Evolutionary conservation across 164 flowering plant genomes (phyloP).

Genomic region (Tetrastigma voinierianum): DNA sequence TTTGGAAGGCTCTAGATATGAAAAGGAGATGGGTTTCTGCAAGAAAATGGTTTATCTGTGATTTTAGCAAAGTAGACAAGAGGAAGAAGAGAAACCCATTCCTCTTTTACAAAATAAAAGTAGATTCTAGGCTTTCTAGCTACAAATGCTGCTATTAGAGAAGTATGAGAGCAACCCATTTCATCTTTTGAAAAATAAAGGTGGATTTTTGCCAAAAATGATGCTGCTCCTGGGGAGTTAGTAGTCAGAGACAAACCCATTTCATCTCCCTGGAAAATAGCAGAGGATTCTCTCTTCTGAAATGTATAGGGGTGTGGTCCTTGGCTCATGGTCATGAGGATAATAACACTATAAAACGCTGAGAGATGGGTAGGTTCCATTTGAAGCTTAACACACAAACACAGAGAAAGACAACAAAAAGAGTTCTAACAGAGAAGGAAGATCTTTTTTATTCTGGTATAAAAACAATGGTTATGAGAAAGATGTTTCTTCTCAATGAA

Average conservation of each 20-base stretch:
- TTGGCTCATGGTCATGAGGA: no score
- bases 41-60: slow-evolving; percentile 1
- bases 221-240: neutral
- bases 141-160: slow-evolving; percentile 3
- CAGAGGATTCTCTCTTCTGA: neutral
- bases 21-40: neutral
- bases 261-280: neutral
- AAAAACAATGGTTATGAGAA: no score
- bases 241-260: slow-evolving; percentile 10
- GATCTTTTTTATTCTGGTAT: no score
- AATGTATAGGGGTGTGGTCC: no score
- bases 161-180: slow-evolving; percentile 13
- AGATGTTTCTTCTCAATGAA: no score
- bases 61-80: neutral
- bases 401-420: neutral
- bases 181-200: slow-evolving; percentile 8
- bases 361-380: no score
- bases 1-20: slow-evolving; percentile 20
- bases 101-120: slow-evolving; percentile 5
- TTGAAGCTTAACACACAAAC: neutral
- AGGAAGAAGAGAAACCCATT: slow-evolving; percentile 12
- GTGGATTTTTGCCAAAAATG: slow-evolving; percentile 6
- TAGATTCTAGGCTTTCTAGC: no score
- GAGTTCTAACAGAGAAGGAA: no score
- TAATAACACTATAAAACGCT: no score